Evolutionary conservation across 495 filamentous ascomycete genomes (phyloP).

Genomic region (Penicillium paradoxum): DNA sequence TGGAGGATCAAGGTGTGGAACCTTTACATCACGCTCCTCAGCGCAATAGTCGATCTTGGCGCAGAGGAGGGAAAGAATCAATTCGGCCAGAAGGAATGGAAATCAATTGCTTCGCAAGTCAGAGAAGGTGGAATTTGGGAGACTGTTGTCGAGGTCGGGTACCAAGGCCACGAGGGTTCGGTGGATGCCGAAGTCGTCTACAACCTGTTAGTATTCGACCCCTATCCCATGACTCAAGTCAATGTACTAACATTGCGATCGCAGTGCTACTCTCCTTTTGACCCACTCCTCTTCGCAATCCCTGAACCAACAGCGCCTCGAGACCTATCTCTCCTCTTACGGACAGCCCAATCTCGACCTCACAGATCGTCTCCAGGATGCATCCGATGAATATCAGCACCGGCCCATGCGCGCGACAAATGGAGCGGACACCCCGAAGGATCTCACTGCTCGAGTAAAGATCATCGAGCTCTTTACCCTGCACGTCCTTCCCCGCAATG

Average conservation of each 20-base stretch:
- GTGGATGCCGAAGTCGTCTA: constrained; percentile 94
- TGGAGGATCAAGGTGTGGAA: constrained; percentile 95
- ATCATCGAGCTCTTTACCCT: constrained; percentile 91
- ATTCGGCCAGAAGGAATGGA: constrained; percentile 83
- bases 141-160: constrained; percentile 78
- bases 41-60: constrained; percentile 81
- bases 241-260: constrained; percentile 22
- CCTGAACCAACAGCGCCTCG: constrained; percentile 79
- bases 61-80: constrained; percentile 83
- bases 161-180: constrained; percentile 78
- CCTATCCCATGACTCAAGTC: not conserved
- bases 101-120: constrained; percentile 69
- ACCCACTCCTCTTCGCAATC: constrained; percentile 78
- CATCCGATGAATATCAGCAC: constrained; percentile 19
- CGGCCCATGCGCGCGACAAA: constrained; percentile 36
- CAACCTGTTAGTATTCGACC: constrained; percentile 62
- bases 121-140: constrained; percentile 89
- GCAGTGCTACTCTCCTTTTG: constrained; percentile 77
- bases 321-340: constrained; percentile 81
- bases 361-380: constrained; percentile 49
- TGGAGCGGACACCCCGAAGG: constrained; percentile 72
- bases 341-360: constrained; percentile 64
- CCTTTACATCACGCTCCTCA: constrained; percentile 87
- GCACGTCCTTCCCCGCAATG: constrained; percentile 83
- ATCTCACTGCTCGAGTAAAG: constrained; percentile 70